A percentile compares a stretch with the other conserved stretches of the same genome.
Conservation (phyloP, 768 basidiomycete genomes). For the Trametopsis cervina region DNA sequence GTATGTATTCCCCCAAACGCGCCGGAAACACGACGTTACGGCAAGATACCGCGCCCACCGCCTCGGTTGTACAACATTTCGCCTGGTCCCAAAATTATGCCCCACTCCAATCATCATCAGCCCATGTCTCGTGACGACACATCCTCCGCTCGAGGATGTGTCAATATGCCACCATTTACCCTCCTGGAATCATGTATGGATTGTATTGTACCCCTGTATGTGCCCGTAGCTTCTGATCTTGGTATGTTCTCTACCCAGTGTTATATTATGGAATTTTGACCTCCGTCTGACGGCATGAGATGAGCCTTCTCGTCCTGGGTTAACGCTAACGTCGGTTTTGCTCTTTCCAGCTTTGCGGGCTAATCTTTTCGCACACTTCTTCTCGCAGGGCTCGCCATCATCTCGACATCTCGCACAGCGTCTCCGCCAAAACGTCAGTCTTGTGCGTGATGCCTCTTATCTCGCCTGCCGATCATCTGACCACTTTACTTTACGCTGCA, state of each 20-base stretch:
- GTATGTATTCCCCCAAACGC: background rate
- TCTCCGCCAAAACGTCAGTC: background rate
- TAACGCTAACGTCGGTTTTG: background rate
- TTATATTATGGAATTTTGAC: conserved; percentile 8
- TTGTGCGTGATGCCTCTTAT: background rate
- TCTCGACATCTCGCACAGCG: background rate
- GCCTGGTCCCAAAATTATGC: background rate
- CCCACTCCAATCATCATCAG: background rate
- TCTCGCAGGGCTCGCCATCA: background rate
- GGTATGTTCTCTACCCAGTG: conserved; percentile 6
- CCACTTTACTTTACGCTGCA: too few species aligned
- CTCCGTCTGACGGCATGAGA: background rate
- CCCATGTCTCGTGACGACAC: background rate
- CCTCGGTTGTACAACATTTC: conserved; percentile 10
- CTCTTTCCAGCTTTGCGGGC: background rate
- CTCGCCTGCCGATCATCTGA: too few species aligned
- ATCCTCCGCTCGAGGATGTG: background rate
- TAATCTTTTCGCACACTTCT: conserved; percentile 1
- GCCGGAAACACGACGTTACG: background rate
- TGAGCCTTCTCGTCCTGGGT: background rate
- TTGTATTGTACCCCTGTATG: conserved; percentile 5
- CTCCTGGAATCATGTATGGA: background rate
- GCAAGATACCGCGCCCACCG: conserved; percentile 4
- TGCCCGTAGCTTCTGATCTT: background rate
- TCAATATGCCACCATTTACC: conserved; percentile 5